Evolutionary conservation across 805 yeast species (phyloP).

Genomic region (Wickerhamiella vanderwaltii): DNA sequence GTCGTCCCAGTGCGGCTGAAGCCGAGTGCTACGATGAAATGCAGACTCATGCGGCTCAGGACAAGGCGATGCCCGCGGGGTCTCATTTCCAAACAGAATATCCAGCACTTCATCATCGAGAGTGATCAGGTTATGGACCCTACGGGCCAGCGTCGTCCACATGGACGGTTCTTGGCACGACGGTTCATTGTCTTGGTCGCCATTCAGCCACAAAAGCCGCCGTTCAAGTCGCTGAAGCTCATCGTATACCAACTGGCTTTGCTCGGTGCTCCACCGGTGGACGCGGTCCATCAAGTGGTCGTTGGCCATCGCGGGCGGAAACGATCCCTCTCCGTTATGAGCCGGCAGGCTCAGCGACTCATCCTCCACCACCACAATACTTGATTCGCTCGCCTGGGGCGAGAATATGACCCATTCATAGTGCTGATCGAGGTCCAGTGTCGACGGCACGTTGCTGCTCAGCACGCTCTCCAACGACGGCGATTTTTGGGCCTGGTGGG

Average conservation of each 20-base stretch:
- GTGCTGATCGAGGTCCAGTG: constrained; percentile 14
- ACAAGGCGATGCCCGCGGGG: background rate
- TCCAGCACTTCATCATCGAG: constrained; percentile 29
- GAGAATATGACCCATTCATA: constrained; percentile 32
- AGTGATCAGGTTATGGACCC: constrained; percentile 24
- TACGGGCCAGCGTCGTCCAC: constrained; percentile 15
- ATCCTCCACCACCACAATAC: constrained; percentile 19
- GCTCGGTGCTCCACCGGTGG: constrained; percentile 33
- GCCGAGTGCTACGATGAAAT: constrained; percentile 13
- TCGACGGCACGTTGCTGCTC: constrained; percentile 8
- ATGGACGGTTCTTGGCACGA: background rate
- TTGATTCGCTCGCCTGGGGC: constrained; percentile 19
- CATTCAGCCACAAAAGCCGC: constrained; percentile 10
- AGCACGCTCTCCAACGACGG: constrained; percentile 11
- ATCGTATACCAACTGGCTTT: constrained; percentile 25
- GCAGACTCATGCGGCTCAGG: constrained; percentile 1
- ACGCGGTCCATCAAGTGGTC: constrained; percentile 28
- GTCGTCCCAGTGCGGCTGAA: constrained; percentile 15
- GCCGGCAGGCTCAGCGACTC: constrained; percentile 27
- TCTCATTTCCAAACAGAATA: constrained; percentile 23
- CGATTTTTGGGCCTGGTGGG: background rate
- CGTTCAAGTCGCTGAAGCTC: constrained; percentile 23
- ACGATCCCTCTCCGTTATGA: constrained; percentile 29
- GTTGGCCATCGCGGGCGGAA: constrained; percentile 13
- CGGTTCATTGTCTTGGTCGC: background rate